Conservation (phyloP, 1,139 yeast species). For the Kodamaea plutei region DNA sequence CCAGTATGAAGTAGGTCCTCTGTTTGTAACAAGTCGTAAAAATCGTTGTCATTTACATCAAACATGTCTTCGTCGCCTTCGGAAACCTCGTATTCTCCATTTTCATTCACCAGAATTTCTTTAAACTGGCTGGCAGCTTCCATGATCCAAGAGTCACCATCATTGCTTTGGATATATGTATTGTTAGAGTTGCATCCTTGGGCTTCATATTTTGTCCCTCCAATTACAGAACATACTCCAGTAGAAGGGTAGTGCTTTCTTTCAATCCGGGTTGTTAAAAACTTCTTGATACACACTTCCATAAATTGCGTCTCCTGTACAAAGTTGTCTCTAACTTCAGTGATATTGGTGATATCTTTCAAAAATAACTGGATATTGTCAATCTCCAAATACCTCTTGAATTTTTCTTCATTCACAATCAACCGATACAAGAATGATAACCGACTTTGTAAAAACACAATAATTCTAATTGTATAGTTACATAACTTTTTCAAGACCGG, state of each 20-base stretch:
- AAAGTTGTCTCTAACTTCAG: conserved; percentile 23
- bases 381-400: conserved; percentile 26
- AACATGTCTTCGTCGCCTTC: conserved; percentile 6
- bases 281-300: conserved; percentile 27
- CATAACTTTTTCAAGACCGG: conserved; percentile 23
- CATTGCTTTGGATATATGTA: too few relatives aligned
- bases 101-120: neutral
- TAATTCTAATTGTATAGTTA: conserved; percentile 32
- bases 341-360: conserved; percentile 24
- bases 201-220: too few relatives aligned
- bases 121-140: neutral
- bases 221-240: too few relatives aligned
- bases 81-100: neutral
- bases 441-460: conserved; percentile 27
- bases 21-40: conserved; percentile 4
- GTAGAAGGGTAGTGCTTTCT: conserved; percentile 27
- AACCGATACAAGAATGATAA: conserved; percentile 24
- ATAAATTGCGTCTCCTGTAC: conserved; percentile 21
- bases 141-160: neutral
- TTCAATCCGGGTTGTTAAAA: conserved; percentile 23
- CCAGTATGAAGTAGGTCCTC: conserved; percentile 5
- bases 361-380: conserved; percentile 30
- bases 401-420: conserved; percentile 24
- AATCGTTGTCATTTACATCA: conserved; percentile 7
- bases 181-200: too few relatives aligned